Base-by-base conservation (phyloP, 192 early-diverging fungal genomes). In the Mortierella alpina region DNA sequence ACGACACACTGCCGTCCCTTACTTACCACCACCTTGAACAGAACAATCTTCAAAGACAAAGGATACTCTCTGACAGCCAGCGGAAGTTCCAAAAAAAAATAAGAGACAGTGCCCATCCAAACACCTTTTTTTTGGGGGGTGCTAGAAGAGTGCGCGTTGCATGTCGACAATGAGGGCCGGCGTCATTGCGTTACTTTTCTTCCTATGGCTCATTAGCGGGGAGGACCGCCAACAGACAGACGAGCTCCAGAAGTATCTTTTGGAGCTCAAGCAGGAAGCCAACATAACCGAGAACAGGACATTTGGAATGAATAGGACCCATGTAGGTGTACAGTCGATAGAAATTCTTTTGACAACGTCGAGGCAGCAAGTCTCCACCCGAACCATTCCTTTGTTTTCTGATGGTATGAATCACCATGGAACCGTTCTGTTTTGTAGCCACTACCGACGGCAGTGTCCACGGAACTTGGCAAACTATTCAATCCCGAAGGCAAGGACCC, bases 141-240 rank as follows among this genome's bases (percentile, higher is more conserved):
- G 31, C 31, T 31, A 31, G 31, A 31, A 31, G 31, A 31, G 31
- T 31, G 31, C 31, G 31, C 31, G 10, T 56, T 57, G 63, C 13
- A 41, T 59, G 57, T 22, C 57, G 8, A 47, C 22, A 60, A 78
- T 78, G 75, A 70, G 75, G 51, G 70, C 45, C 13, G 69, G 70
- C 58, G 23, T 80, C 47, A 57, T 80, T 23, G 2, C 53, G 51
- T 72, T 86, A 44, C 72, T 88, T 22, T 57, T 86, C 50, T 56
- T 84, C 15, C 61, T 88, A 41, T 81, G 83, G 54, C 71, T 88
- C 45, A 59, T 86, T 54, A 86, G 82, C 58, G 69, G 80, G n/a
- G 85, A 86, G 82, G 51, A 40, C 62, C 83, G 7, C 64, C 54
- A 17, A 68, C 66, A 23, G 63, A 56, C 17, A 63, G 63, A 56